phyloP scores from a whole-genome alignment of 2,329 filamentous ascomycete species.

The Botrytis aclada region DNA sequence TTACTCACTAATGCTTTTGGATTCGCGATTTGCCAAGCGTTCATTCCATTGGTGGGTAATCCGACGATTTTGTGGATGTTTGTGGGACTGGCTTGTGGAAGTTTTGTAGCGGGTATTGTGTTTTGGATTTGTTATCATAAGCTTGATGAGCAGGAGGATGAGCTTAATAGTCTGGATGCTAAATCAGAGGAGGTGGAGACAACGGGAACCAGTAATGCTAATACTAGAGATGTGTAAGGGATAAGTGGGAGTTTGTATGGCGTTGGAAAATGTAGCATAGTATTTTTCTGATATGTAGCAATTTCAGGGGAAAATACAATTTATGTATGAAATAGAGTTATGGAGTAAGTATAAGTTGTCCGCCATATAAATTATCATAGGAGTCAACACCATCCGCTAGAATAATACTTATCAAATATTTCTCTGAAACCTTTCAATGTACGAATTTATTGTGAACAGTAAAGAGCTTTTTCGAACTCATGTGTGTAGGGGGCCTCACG shows the following conservation, averaged over 20 bases:
- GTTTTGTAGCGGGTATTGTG: slow-evolving; percentile 22
- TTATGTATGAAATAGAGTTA: background rate
- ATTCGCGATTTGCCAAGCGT: slow-evolving; percentile 47
- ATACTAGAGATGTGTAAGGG: background rate
- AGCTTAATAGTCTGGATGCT: slow-evolving; percentile 29
- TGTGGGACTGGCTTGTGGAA: slow-evolving; percentile 25
- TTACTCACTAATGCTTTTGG: slow-evolving; percentile 63
- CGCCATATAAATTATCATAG: background rate
- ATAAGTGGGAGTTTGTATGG: too few species aligned
- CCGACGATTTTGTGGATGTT: slow-evolving; percentile 43
- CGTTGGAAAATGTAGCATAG: background rate
- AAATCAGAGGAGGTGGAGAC: slow-evolving; percentile 25
- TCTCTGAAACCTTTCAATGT: too few species aligned
- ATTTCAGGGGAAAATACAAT: background rate
- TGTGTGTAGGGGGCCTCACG: background rate
- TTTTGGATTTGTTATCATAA: slow-evolving; percentile 28
- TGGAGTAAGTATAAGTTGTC: too few species aligned
- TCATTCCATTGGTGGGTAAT: slow-evolving; percentile 44
- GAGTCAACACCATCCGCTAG: background rate
- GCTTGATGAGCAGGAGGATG: slow-evolving; percentile 29
- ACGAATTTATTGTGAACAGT: background rate
- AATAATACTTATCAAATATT: background rate
- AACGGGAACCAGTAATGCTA: slow-evolving; percentile 11
- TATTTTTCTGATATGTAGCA: background rate
- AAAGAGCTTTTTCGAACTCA: rapidly evolving